Base-by-base conservation (phyloP, 257 asterid genomes). In the Ilex asprella region DNA sequence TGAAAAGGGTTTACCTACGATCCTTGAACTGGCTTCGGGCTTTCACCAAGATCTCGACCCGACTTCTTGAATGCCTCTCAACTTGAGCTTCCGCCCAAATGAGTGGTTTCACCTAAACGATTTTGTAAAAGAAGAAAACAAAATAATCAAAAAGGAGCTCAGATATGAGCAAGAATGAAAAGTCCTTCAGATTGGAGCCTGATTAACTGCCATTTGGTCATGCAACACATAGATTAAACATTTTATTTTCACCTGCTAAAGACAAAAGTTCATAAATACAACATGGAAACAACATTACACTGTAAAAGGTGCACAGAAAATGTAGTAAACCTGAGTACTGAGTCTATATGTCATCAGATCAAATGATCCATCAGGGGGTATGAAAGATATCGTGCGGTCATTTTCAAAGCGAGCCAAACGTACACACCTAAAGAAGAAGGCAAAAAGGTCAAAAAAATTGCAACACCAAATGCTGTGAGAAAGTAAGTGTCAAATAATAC, bases 21-120 rank as follows among this genome's bases (percentile, higher is more conserved):
- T 81, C 87, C 81, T 81, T 81, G 77, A 81, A 81, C 74, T 81
- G 84, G 70, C 84, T 81, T 57, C 82, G 55, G 70, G 82, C 87
- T 70, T 81, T 81, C 67, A 81, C 80, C 61, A 69, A 52, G 29
- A 81, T 64, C 65, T 73, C 84, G 14, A 78, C 61, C 46, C 87
- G 72, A 62, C 87, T 81, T 63, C 76, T 75, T 30, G 84, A 78
- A 66, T 81, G 84, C 67, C 70, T 78, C 67, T 81, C 87, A 49
- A 78, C 76, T 61, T 70, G 87, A 75, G 82, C 84, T 75, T 81
- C 87, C 30, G 78, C 87, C 84, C 87, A 81, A 35, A 81, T 66
- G 52, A 81, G 70, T 63, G 87, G 87, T 70, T 78, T 81, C 43
- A 81, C 84, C 85, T 79, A 75, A 66, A 59, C 61, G 1, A 0